Evolutionary conservation across 164 flowering plant species (phyloP).

Genomic region (Malania oleifera): DNA sequence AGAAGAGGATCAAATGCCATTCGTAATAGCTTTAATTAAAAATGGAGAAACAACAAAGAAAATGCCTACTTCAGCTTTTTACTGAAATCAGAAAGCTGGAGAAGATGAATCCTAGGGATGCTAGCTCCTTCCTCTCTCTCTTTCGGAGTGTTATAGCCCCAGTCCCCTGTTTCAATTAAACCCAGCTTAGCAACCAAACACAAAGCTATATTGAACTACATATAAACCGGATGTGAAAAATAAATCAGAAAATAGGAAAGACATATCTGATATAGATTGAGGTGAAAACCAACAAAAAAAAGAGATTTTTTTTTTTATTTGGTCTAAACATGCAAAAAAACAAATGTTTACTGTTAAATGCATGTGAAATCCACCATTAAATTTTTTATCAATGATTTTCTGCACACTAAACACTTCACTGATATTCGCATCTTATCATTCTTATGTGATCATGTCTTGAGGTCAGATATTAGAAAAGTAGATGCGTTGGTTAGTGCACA

Average conservation of each 20-base stretch:
- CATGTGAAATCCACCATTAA: too few species aligned
- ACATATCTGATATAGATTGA: neutral
- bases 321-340: too few species aligned
- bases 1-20: too few species aligned
- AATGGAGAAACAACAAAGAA: neutral
- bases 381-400: too few species aligned
- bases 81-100: constrained; percentile 74
- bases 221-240: neutral
- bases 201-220: neutral
- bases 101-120: constrained; percentile 66
- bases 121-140: constrained; percentile 80
- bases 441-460: neutral
- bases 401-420: too few species aligned
- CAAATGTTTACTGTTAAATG: too few species aligned
- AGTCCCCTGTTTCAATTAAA: constrained; percentile 49
- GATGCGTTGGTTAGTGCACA: neutral
- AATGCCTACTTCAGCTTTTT: constrained; percentile 60
- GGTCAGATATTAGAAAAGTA: neutral
- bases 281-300: neutral
- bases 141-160: constrained; percentile 87
- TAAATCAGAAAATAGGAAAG: neutral
- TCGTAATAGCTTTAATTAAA: too few species aligned
- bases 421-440: neutral
- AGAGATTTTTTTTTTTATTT: too few species aligned
- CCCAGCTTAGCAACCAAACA: constrained; percentile 1